A percentile compares a stretch with the other conserved stretches of the same genome.
phyloP scores from a whole-genome alignment of 2,329 filamentous ascomycete species.

The Mariannaea elegans region DNA sequence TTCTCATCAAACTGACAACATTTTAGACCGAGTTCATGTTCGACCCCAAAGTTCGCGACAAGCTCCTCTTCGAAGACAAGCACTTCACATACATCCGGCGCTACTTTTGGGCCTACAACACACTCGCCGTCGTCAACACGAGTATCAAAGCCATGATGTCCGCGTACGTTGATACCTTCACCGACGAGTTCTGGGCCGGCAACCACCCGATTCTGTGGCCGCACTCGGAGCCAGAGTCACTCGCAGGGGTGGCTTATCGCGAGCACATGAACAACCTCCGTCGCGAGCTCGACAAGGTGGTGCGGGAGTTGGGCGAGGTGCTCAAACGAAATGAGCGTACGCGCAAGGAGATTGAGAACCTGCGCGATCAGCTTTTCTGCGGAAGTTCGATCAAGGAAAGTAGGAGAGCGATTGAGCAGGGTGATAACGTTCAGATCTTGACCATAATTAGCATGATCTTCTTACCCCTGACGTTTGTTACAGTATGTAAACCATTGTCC shows the following conservation, averaged over 20 bases:
- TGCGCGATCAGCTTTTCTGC: conserved; percentile 70
- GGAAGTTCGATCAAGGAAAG: conserved; percentile 71
- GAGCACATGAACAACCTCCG: conserved; percentile 57
- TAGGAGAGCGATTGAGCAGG: conserved; percentile 69
- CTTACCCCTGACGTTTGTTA: conserved; percentile 69
- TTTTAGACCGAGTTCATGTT: conserved; percentile 64
- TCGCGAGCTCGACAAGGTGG: conserved; percentile 60
- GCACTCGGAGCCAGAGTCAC: conserved; percentile 54
- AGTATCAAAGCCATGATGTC: conserved; percentile 66
- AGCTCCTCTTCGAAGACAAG: conserved; percentile 68
- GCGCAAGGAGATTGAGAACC: conserved; percentile 62
- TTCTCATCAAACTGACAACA: conserved; percentile 18
- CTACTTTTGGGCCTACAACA: conserved; percentile 71
- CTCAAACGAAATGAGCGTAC: conserved; percentile 62
- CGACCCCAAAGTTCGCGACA: conserved; percentile 62
- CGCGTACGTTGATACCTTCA: conserved; percentile 66
- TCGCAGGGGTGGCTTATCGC: conserved; percentile 57
- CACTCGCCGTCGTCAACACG: conserved; percentile 67
- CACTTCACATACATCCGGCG: conserved; percentile 68
- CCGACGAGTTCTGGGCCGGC: conserved; percentile 66
- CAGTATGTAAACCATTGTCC: conserved; percentile 47
- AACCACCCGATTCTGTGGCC: conserved; percentile 65
- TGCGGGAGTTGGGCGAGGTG: conserved; percentile 57
- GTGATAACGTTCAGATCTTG: conserved; percentile 68
- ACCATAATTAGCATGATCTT: conserved; percentile 70